Conservation (phyloP, 495 filamentous ascomycete species). For the Hypoxylon perforatum region DNA sequence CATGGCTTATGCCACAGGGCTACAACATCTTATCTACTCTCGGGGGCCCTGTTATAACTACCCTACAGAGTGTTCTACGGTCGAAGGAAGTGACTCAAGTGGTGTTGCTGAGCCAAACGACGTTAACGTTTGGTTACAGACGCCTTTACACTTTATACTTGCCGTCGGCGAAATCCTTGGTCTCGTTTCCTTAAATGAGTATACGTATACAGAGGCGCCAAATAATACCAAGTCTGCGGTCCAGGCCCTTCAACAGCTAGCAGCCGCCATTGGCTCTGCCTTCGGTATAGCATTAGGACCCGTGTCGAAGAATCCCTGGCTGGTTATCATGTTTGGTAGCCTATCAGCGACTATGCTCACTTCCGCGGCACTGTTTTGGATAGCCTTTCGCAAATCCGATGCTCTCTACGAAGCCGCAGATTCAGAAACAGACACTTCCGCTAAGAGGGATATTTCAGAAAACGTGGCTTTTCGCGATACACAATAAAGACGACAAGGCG, state of each 20-base stretch:
- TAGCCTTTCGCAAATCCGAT: no score
- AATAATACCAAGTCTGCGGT: constrained; percentile 54
- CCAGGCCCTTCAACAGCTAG: constrained; percentile 45
- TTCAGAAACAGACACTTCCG: no score
- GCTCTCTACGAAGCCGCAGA: no score
- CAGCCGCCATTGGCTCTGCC: constrained; percentile 52
- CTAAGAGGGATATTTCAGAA: no score
- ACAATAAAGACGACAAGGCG: no score
- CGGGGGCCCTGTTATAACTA: constrained; percentile 62
- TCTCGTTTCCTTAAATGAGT: constrained; percentile 59
- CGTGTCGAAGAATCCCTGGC: constrained; percentile 53
- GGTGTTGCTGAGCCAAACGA: constrained; percentile 51
- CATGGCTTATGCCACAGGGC: constrained; percentile 61
- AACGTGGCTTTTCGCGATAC: no score
- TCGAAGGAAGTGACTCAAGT: constrained; percentile 43
- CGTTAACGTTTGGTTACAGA: constrained; percentile 53
- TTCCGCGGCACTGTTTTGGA: not conserved
- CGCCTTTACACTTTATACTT: constrained; percentile 52
- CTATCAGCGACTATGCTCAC: not conserved
- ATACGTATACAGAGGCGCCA: constrained; percentile 62
- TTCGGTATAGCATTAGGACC: constrained; percentile 58
- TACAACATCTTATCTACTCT: constrained; percentile 61
- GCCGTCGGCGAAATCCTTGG: constrained; percentile 58
- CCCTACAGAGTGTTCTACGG: constrained; percentile 53
- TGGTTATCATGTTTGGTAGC: constrained; percentile 58